Evolutionary conservation across 1,139 yeast species (phyloP), one percentile per base, ranked within the genome.

Genomic region (Candida sp.): DNA sequence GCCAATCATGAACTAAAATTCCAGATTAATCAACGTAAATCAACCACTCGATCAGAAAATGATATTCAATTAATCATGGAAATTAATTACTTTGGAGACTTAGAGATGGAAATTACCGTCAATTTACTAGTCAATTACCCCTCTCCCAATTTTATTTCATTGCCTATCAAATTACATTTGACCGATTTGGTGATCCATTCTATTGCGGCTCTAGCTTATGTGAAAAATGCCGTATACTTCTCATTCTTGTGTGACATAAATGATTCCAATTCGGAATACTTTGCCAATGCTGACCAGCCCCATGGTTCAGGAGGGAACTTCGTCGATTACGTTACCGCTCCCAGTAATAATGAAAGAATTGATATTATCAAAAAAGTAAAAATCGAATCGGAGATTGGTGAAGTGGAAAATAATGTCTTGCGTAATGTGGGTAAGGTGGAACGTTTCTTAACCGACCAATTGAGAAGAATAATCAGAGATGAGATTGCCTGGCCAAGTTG

Each of bases 401-500:
- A 84, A 46, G 75, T 58, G 68, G 90, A 53, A 46, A 61, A 64
- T 40, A 74, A 71, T 47, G 85, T 85, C 1, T 66, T 93, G 44
- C 70, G 96, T 49, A 93, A 91, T 56, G 97, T 93, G 6, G 96
- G 97, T 3, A 89, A 91, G 60, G 89, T 95, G 32, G 99, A 93
- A 58, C 82, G 82, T 56, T 93, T 93, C 54, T 68, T 95, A 40
- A 76, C 88, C 2, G 95, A 87, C 45, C 82, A 89, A 54, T 65
- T 93, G 30, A 66, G 97, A 45, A 76, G 77, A 30, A 64, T 91
- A 27, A 66, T 91, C 3, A 68, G 96, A 43, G 90, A 86, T 45
- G 99, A 93, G 59, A 67, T 91, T 5, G 97, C 96, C 5, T 93
- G 98, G 98, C 99, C 99, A 1, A 87, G 95, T 39, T 95, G 98